phyloP scores from a whole-genome alignment of 139 green algal genomes.

The Micromonas commoda region DNA sequence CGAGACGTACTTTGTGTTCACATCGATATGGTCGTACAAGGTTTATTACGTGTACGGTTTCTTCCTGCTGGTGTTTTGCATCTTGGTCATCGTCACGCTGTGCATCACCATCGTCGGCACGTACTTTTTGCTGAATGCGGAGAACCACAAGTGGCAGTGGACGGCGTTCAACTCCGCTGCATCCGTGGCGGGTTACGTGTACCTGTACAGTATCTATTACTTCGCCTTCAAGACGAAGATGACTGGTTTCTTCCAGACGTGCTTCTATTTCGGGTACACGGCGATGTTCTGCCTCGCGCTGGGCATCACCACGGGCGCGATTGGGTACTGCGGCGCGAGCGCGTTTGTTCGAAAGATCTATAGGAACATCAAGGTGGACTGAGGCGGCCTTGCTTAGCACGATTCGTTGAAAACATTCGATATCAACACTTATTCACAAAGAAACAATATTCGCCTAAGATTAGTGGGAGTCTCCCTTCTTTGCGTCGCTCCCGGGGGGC shows the following conservation, averaged over 20 bases:
- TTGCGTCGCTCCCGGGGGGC: too few relatives aligned
- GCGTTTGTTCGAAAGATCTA: slow-evolving; percentile 89
- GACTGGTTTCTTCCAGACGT: slow-evolving; percentile 93
- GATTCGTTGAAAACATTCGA: slow-evolving; percentile 1
- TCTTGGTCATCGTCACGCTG: slow-evolving; percentile 83
- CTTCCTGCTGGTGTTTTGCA: slow-evolving; percentile 92
- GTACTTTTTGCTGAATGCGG: slow-evolving; percentile 97
- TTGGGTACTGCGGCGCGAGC: slow-evolving; percentile 74
- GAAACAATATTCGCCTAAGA: neutral
- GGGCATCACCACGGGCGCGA: slow-evolving; percentile 66
- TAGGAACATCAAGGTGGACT: slow-evolving; percentile 87
- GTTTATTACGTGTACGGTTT: slow-evolving; percentile 99
- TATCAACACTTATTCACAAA: neutral
- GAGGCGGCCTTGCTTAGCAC: neutral
- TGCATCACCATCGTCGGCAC: slow-evolving; percentile 89
- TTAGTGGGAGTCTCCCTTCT: too few relatives aligned
- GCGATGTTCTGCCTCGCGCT: slow-evolving; percentile 83
- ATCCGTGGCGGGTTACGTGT: slow-evolving; percentile 84
- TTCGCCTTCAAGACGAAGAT: slow-evolving; percentile 94
- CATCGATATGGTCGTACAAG: slow-evolving; percentile 93
- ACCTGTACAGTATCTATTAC: slow-evolving; percentile 84
- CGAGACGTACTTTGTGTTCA: slow-evolving; percentile 99
- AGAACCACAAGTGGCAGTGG: slow-evolving; percentile 97
- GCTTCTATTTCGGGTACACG: slow-evolving; percentile 97
- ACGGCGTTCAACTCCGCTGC: slow-evolving; percentile 76